Base-by-base conservation (phyloP, 345 rosid species). In the Bruguiera parviflora region DNA sequence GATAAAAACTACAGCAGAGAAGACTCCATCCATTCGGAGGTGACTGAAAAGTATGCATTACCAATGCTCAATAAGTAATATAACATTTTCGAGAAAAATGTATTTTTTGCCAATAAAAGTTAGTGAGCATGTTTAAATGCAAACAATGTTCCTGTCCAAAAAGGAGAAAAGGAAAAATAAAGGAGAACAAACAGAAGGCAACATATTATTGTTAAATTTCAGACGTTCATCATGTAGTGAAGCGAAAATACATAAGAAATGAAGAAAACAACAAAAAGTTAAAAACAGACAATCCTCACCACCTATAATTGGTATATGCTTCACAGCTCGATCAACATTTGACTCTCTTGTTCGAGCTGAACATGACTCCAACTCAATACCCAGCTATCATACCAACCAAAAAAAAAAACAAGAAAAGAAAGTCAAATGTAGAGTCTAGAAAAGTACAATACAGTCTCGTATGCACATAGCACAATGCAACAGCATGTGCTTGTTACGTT, bases 311-410 rank as follows among this genome's bases (percentile, higher is more conserved):
- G 83, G 62, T 31, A 77, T 46, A n/a, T 16, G 70, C 59, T 79
- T 70, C 58, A 61, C 67, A 63, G 73, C 75, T 78, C 71, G 63
- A 39, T 76, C 72, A 35, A 51, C 78, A 76, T 80, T 81, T 60
- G 84, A 77, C 74, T 77, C 88, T 69, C 77, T 81, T 78, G 76
- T 67, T 61, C 69, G 64, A 64, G 74, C 65, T 9, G 96, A 87
- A 77, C 79, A 69, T 71, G 87, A 79, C 78, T 84, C 92, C 84
- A 92, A 72, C 69, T 79, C 85, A 69, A 73, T 74, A 73, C 82
- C 63, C 84, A 92, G 77, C 98, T 92, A 79, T 75, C 25, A 69
- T 64, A 69, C 24, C 25, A 27, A 27, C n/a, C n/a, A 7, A 53
- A 53, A 20, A n/a, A 53, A 24, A 53, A 53, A 18, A 49, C 6